Percentiles rank a stretch among this genome's conserved stretches.
Conservation (phyloP, 768 basidiomycete species). For the Sarcodon aspratus region DNA sequence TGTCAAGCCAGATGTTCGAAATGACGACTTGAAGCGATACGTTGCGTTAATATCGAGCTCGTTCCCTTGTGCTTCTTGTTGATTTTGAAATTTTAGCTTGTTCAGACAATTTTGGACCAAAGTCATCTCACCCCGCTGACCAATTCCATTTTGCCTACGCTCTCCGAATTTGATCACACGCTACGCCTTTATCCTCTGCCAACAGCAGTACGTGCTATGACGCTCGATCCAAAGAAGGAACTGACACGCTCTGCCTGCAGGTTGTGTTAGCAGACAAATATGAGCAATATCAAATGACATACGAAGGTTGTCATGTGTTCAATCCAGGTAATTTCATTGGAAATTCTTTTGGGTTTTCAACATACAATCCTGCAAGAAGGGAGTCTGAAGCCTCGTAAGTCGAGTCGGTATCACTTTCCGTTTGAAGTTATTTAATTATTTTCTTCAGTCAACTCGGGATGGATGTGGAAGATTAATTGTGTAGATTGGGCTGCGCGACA, state of each 20-base stretch:
- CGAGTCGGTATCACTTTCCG: not conserved
- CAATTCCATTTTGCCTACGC: constrained; percentile 70
- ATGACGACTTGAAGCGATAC: constrained; percentile 79
- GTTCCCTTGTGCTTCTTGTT: not conserved
- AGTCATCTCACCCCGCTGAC: constrained; percentile 87
- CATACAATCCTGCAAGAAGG: constrained; percentile 77
- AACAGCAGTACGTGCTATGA: constrained; percentile 53
- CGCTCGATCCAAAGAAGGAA: not conserved
- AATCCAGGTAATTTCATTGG: constrained; percentile 92
- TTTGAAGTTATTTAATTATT: no score
- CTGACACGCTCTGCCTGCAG: constrained; percentile 26
- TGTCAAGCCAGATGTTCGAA: constrained; percentile 69
- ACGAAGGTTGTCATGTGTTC: constrained; percentile 97
- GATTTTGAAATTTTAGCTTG: constrained; percentile 42
- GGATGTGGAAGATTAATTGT: no score
- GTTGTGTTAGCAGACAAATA: constrained; percentile 93
- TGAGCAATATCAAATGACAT: constrained; percentile 91
- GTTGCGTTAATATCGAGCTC: constrained; percentile 25
- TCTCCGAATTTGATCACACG: constrained; percentile 87
- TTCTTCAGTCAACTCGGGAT: no score
- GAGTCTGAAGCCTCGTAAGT: constrained; percentile 79
- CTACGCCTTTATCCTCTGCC: constrained; percentile 91
- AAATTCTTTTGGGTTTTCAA: constrained; percentile 75
- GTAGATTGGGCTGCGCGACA: no score
- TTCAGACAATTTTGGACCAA: constrained; percentile 95